These are phyloP conservation scores for Prototheca stagnorum DNA, from an alignment of 163 green algal genomes.

Conservation along the genomic window DNA sequence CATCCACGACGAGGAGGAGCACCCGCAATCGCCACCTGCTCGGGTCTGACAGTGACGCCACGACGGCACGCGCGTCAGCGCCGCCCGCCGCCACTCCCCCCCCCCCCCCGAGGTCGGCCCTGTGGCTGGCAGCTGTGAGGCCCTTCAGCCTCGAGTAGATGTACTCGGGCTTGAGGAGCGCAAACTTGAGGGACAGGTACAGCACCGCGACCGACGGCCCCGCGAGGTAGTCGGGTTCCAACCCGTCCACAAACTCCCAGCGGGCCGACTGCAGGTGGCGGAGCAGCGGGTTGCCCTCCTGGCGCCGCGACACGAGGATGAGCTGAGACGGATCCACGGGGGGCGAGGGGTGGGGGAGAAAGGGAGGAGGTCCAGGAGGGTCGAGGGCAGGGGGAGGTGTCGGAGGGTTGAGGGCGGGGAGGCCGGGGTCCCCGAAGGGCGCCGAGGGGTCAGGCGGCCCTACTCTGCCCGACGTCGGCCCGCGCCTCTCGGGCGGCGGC, in stretches of 20 bases:
- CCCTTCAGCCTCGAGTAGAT: too few species aligned
- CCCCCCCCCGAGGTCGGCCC: constrained; percentile 43
- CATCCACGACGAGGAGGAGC: constrained; percentile 71
- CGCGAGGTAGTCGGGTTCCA: constrained; percentile 74
- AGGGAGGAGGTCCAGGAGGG: background rate
- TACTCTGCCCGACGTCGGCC: too few species aligned
- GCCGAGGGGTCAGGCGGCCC: too few species aligned
- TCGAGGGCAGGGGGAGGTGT: background rate
- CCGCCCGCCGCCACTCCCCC: constrained; percentile 4
- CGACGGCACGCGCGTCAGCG: constrained; percentile 3
- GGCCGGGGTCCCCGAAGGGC: too few species aligned
- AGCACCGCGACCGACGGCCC: constrained; percentile 48
- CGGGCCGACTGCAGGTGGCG: constrained; percentile 70
- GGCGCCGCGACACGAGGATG: constrained; percentile 57
- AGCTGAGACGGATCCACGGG: background rate
- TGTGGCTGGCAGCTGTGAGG: constrained; percentile 67
- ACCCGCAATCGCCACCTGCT: constrained; percentile 16
- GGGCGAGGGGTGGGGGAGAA: background rate
- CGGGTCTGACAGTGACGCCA: constrained; percentile 17
- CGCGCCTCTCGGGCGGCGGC: too few species aligned
- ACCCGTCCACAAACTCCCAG: constrained; percentile 65
- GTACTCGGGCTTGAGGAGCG: constrained; percentile 87
- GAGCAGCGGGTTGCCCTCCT: constrained; percentile 83
- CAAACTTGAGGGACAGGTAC: constrained; percentile 77
- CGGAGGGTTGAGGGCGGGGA: too few species aligned